Base-by-base conservation (phyloP, 345 rosid species). In the Salix arbutifolia region DNA sequence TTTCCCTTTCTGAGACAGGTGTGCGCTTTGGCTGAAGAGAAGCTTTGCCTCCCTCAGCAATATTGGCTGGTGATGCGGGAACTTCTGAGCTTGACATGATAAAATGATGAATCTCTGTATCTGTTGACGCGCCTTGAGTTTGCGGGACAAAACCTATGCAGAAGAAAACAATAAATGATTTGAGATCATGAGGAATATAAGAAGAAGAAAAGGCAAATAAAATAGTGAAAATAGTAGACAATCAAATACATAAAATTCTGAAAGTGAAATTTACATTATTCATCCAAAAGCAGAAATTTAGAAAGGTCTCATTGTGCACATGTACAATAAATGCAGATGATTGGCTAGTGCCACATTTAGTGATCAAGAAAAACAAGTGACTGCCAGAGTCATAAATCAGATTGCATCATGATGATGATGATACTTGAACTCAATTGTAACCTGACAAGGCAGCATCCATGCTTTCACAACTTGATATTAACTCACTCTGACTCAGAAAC, bases 1-100 rank as follows among this genome's bases (percentile, higher is more conserved):
- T 92, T 83, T 92, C 94, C 75, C 80, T 86, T 61, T 88, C 89
- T 2, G 93, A 78, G 75, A 92, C 90, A 35, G 94, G 94, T 4
- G 93, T 92, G 7, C 97, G 94, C 73, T 86, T 87, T 4, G 97
- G 93, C 91, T 92, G 93, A 70, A 92, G 93, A 35, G 97, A 89
- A 83, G 97, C 97, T 80, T 86, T 84, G 64, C 94, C 97, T 75
- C 94, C 94, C 65, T 77, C 87, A 35, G 89, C 90, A 72, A 76
- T 77, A 82, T 90, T 82, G 31, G 72, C 79, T 1, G 90, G 90
- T 25, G 90, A 77, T 40, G 90, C 87, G 35, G 91, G 97, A 33
- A 92, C 90, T 70, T 90, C 97, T 0, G 94, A 89, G 12, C 83
- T 85, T 60, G 81, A 76, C 80, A 67, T 52, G 46, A 76, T 69